Conservation (phyloP, 257 asterid species). For the Voacanga thouarsii region DNA sequence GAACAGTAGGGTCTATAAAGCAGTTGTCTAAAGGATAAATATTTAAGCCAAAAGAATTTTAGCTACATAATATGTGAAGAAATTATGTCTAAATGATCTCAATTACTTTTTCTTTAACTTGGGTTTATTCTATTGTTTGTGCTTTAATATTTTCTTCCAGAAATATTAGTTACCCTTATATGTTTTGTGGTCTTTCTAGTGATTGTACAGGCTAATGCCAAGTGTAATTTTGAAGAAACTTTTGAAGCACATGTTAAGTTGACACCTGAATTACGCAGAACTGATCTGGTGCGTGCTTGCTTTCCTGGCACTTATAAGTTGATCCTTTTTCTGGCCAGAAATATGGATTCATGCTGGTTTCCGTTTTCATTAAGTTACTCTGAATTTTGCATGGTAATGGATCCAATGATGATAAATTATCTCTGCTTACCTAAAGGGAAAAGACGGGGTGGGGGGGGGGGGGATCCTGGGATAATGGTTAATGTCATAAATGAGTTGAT, state of each 20-base stretch:
- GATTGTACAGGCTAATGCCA: conserved; percentile 69
- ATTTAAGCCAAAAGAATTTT: neutral
- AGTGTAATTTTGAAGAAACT: conserved; percentile 71
- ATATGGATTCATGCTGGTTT: neutral
- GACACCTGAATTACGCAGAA: conserved; percentile 86
- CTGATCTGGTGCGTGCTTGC: conserved; percentile 70
- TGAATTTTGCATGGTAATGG: neutral
- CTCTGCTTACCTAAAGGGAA: neutral
- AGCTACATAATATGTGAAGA: neutral
- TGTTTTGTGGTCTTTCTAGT: conserved; percentile 40
- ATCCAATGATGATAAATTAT: neutral
- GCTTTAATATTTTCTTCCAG: conserved; percentile 15
- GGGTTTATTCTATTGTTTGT: neutral
- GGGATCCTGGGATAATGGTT: neutral
- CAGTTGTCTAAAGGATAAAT: no score
- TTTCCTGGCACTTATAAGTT: conserved; percentile 9
- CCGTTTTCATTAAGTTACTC: neutral
- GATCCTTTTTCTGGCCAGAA: neutral
- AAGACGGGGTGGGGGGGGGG: no score
- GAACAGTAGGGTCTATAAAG: no score
- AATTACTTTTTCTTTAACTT: neutral
- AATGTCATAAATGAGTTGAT: neutral
- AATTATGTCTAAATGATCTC: neutral
- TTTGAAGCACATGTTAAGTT: conserved; percentile 89
- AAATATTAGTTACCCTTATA: conserved; percentile 26